A percentile compares a stretch with the other conserved stretches of the same genome.
These are phyloP conservation scores for Asterophora parasitica DNA, from an alignment of 768 basidiomycete species.

Conservation along the genomic window DNA sequence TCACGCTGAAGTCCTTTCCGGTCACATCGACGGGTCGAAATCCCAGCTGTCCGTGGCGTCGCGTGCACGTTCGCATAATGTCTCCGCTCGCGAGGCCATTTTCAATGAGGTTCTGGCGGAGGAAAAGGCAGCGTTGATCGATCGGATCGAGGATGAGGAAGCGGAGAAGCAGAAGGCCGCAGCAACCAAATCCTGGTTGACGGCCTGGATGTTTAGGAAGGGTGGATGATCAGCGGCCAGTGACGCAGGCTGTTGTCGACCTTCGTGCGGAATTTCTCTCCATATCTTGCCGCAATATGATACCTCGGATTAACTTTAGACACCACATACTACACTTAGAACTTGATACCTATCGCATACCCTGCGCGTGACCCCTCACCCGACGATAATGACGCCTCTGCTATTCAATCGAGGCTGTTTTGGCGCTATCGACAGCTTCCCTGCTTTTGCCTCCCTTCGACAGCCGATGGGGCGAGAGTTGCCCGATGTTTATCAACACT, in stretches of 20 bases:
- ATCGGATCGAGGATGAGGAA: slow-evolving; percentile 52
- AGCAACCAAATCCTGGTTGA: slow-evolving; percentile 53
- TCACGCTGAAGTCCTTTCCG: slow-evolving; percentile 33
- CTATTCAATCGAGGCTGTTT: slow-evolving; percentile 17
- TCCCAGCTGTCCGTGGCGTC: slow-evolving; percentile 33
- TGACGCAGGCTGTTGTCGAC: no score
- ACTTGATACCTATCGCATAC: slow-evolving; percentile 19
- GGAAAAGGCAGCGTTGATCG: slow-evolving; percentile 52
- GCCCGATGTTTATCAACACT: slow-evolving; percentile 27
- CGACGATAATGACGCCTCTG: slow-evolving; percentile 13
- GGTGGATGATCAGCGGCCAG: slow-evolving; percentile 20
- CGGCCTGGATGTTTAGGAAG: slow-evolving; percentile 61
- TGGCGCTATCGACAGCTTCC: slow-evolving; percentile 34
- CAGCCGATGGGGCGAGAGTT: slow-evolving; percentile 23
- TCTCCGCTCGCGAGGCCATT: slow-evolving; percentile 62
- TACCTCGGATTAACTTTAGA: slow-evolving; percentile 36
- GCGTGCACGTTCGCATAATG: slow-evolving; percentile 30
- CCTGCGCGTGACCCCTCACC: slow-evolving; percentile 20
- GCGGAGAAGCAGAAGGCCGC: slow-evolving; percentile 42
- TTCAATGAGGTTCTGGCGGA: slow-evolving; percentile 66
- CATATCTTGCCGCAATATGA: slow-evolving; percentile 26
- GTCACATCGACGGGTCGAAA: slow-evolving; percentile 27
- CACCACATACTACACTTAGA: slow-evolving; percentile 18
- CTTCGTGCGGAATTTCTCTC: slow-evolving; percentile 21
- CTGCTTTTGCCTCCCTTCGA: slow-evolving; percentile 21